phyloP scores from a whole-genome alignment of 2,329 filamentous ascomycete genomes.

The Nemania sp. region DNA sequence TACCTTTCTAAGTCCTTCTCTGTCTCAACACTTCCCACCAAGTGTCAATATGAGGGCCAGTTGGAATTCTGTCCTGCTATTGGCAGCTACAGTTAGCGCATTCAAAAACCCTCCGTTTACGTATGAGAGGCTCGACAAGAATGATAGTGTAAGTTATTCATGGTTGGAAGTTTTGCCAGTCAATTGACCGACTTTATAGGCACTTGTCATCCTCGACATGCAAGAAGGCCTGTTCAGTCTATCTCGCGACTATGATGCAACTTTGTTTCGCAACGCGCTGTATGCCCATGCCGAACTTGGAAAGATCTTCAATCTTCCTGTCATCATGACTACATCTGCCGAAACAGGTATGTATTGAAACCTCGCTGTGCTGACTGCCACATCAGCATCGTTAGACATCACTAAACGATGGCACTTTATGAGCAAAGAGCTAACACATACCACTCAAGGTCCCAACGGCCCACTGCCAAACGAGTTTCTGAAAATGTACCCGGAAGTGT shows the following conservation, averaged over 20 bases:
- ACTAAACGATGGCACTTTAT: neutral
- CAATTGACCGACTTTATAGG: slow-evolving; percentile 44
- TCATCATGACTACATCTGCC: slow-evolving; percentile 72
- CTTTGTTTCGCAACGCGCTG: slow-evolving; percentile 68
- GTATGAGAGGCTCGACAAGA: slow-evolving; percentile 44
- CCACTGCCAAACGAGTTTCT: slow-evolving; percentile 70
- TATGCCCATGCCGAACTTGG: slow-evolving; percentile 69
- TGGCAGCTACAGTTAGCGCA: neutral
- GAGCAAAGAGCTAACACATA: neutral
- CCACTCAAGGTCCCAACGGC: slow-evolving; percentile 66
- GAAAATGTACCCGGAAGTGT: slow-evolving; percentile 67
- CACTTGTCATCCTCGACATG: slow-evolving; percentile 63
- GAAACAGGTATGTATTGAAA: slow-evolving; percentile 50
- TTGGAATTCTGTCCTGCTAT: slow-evolving; percentile 7
- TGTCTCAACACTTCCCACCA: neutral
- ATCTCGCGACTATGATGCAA: slow-evolving; percentile 69
- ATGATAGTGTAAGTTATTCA: slow-evolving; percentile 34
- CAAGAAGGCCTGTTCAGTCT: slow-evolving; percentile 63
- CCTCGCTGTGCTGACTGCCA: neutral
- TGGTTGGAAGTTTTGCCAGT: neutral
- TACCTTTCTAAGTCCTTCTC: neutral
- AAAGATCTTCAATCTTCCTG: slow-evolving; percentile 68
- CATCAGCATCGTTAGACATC: neutral
- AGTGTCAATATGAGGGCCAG: slow-evolving; percentile 14
- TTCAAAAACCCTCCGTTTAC: slow-evolving; percentile 26